Evolutionary conservation across 1,139 yeast genomes (phyloP).

Genomic region (Candida frijolesensis): DNA sequence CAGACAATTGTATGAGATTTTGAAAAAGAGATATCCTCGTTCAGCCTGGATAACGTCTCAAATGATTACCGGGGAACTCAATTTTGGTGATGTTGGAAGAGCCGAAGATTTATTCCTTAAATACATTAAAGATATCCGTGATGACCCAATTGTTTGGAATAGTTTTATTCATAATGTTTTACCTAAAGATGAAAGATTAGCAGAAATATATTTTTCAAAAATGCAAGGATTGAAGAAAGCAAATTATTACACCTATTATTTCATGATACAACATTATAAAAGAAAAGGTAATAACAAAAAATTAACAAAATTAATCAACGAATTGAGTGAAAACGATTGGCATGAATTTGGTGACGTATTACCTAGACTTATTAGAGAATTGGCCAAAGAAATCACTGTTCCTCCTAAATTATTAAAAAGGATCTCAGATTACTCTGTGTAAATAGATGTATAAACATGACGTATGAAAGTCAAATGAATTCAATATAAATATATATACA

Average conservation of each 20-base stretch:
- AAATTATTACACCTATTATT: constrained; percentile 61
- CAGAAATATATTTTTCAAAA: constrained; percentile 40
- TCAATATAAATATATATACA: not conserved
- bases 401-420: constrained; percentile 8
- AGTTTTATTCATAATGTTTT: constrained; percentile 56
- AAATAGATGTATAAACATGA: constrained; percentile 7
- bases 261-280: constrained; percentile 48
- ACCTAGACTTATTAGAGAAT: constrained; percentile 29
- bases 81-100: constrained; percentile 45
- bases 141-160: constrained; percentile 57
- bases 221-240: constrained; percentile 34
- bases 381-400: constrained; percentile 8
- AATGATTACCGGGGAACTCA: constrained; percentile 60
- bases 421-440: constrained; percentile 3
- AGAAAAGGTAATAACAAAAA: constrained; percentile 31
- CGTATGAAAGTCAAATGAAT: not conserved
- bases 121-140: constrained; percentile 32
- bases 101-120: constrained; percentile 54
- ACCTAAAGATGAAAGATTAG: constrained; percentile 36
- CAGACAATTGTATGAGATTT: constrained; percentile 44
- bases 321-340: constrained; percentile 29
- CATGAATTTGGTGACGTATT: constrained; percentile 41
- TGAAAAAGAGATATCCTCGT: constrained; percentile 35
- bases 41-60: constrained; percentile 53
- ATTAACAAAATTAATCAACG: constrained; percentile 41